phyloP scores from a whole-genome alignment of 2,329 filamentous ascomycete genomes.

The Neocatenulostroma microsporum region DNA sequence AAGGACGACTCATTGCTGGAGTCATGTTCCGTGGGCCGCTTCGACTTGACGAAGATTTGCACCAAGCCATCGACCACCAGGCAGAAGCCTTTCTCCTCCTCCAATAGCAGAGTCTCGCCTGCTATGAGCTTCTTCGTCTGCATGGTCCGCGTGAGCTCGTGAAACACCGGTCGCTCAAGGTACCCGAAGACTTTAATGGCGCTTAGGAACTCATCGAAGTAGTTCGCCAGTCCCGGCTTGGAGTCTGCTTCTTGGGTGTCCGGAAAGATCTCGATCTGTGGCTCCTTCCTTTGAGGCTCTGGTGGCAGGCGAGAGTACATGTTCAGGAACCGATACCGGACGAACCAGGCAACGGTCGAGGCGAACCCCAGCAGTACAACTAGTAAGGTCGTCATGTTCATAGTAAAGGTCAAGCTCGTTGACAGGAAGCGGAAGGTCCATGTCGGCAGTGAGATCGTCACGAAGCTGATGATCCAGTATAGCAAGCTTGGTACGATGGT shows the following conservation, averaged over 20 bases:
- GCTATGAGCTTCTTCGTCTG: conserved; percentile 94
- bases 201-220: conserved; percentile 93
- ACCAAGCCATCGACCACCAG: conserved; percentile 93
- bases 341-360: conserved; percentile 86
- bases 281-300: conserved; percentile 91
- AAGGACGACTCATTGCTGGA: conserved; percentile 35
- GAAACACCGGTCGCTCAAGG: conserved; percentile 90
- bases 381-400: conserved; percentile 96
- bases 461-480: conserved; percentile 77
- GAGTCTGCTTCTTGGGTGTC: conserved; percentile 83
- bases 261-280: conserved; percentile 89
- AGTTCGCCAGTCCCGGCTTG: conserved; percentile 89
- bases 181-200: conserved; percentile 99
- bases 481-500: conserved; percentile 49
- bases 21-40: conserved; percentile 39
- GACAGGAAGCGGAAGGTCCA: conserved; percentile 85
- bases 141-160: conserved; percentile 96
- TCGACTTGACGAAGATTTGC: conserved; percentile 96
- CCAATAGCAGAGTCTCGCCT: conserved; percentile 86
- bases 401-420: conserved; percentile 89
- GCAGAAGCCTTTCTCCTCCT: conserved; percentile 97
- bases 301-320: conserved; percentile 93
- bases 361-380: conserved; percentile 68
- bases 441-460: conserved; percentile 81
- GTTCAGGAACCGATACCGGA: conserved; percentile 90